Base-by-base conservation (phyloP, 108 stramenopile species). In the Cylindrotheca closterium region DNA sequence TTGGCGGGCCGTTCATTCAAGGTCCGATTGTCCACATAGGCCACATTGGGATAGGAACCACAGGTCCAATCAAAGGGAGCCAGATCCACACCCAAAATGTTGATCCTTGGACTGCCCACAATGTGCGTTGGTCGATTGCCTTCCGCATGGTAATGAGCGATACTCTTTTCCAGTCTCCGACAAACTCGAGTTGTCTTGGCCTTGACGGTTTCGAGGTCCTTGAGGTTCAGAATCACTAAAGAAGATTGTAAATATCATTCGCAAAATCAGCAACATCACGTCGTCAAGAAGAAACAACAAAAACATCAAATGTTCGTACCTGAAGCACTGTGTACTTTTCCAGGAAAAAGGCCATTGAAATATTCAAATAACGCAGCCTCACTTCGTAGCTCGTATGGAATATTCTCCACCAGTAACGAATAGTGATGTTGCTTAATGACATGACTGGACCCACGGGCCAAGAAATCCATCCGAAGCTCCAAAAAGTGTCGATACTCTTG, bases 401-500 rank as follows among this genome's bases (percentile, higher is more conserved):
- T 86, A 49, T 87, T 73, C 68, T 96, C 96, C 29, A 96, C 73
- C 64, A 86, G 84, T n/a, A 96, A 52, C 12, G 88, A 83, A 55
- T 91, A 94, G 55, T 83, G 81, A 47, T 94, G 87, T 48, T 80
- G 87, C 3, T 84, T 72, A 60, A 78, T 60, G 3, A 84, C 86
- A 50, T 75, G 74, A 10, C 63, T 74, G 21, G 69, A 75, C 18
- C 88, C 92, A 48, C 82, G 60, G 17, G 89, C 87, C 22, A 96
- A 56, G 49, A 81, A 81, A 31, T 88, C 91, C 91, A 95, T 87
- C 58, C 96, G 78, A 28, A 94, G 73, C 68, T 93, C 87, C 48
- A 92, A 59, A 70, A 85, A 96, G 76, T 96, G 91, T 31, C 75
- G 73, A 63, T 88, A 91, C 71, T 96, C 96, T 53, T 78, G 73